Base-by-base conservation (phyloP, 306 rosid genomes). In the Cicer bijugum region DNA sequence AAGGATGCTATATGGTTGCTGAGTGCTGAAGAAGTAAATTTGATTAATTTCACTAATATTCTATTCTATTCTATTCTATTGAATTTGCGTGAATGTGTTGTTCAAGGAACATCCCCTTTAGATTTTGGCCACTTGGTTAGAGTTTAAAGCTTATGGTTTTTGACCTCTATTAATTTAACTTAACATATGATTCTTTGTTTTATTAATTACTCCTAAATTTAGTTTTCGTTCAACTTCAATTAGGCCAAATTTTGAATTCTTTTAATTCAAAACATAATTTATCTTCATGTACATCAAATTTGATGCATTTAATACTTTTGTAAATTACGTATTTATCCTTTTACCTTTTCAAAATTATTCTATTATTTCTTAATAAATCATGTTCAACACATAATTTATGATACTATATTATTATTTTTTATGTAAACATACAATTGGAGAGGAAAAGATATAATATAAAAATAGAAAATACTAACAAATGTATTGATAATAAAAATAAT, bases 41-140 rank as follows among this genome's bases (percentile, higher is more conserved):
- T 70, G 84, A 72, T 51, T 11, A 39, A 1, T 56, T 28, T 23
- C 16, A 15, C 8, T 19, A 11, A 1, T 19, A 40, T 48, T 63
- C 2, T 16, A 72, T 12, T 62, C 2, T 16, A 72, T 12, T 62
- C 17, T 16, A 16, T 16, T 16, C 17, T 16, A 16, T 16, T 16
- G 10, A 9, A 61, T 37, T 80, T 81, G 11, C 84, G 84, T 81
- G 62, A 12, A 55, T 55, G 78, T 64, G 52, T 59, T 11, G 68
- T 12, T 71, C 71, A 82, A 71, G 81, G 37, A 81, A 75, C 73
- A 47, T 64, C 2, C 15, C 38, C 35, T 80, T 38, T 1, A 20
- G 23, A 45, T 8, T 19, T 75, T 15, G 28, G 67, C 79, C 62
- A 57, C 79, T 53, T 66, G 15, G 62, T 82, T 72, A 43, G 68